Base-by-base conservation (phyloP, 805 yeast genomes). In the Barnettozyma sucrosica region DNA sequence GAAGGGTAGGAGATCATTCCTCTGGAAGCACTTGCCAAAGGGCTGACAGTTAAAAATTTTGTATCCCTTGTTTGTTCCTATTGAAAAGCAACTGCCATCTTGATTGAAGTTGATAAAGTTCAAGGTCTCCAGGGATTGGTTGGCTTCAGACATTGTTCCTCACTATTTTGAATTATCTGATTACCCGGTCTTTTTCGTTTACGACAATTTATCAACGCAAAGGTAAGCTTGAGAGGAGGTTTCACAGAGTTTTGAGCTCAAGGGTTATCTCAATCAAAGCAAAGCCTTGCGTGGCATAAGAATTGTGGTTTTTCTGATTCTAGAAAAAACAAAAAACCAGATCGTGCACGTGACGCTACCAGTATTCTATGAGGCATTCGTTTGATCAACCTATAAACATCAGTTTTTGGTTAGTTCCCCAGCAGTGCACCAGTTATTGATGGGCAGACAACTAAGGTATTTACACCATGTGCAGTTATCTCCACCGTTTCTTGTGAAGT, bases 31-130 rank as follows among this genome's bases (percentile, higher is more conserved):
- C 52, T 70, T 73, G 1, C 81, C 83, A 56, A 80, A 78, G 0
- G 87, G 87, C 47, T 79, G 81, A 61, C 89, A 83, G 56, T 80
- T 81, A 68, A 76, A 84, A 42, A 85, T 81, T 52, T 75, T 76
- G 58, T 82, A 83, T 4, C 87, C 84, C 40, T 66, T 67, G 26
- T 75, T 74, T 8, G 83, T 76, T 1, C 89, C 90, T 4, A 83
- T 72, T 1, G 92, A 81, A 24, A 84, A 72, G 60, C 92, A 85
- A 19, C 81, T 70, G 37, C 81, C 79, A 59, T 84, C 86, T 63
- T 85, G 95, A 59, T 85, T 85, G 68, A 85, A 85, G 65, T 80
- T 72, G 67, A 83, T 71, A 56, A 69, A 76, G 51, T 75, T 76
- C 19, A 76, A 63, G 7, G 53, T 25, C 40, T 58, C 63, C 2